Evolutionary conservation across 768 basidiomycete genomes (phyloP).

Genomic region (Pleurotus djamor): DNA sequence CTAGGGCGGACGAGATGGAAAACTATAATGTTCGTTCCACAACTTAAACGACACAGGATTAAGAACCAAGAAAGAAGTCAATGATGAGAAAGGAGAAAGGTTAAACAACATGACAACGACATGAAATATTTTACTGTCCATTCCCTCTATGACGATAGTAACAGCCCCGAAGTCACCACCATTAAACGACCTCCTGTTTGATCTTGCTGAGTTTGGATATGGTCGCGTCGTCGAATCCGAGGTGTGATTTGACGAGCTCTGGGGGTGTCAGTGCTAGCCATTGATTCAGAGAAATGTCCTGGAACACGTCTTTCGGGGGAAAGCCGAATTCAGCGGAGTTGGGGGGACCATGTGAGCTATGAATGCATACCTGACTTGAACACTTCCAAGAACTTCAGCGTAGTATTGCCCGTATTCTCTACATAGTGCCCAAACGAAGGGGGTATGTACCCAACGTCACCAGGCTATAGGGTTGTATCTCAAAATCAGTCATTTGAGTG

Average conservation of each 20-base stretch:
- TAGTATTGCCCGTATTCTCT: constrained; percentile 51
- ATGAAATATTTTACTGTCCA: no score
- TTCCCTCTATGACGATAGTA: no score
- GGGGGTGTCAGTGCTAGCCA: constrained; percentile 44
- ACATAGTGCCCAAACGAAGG: constrained; percentile 44
- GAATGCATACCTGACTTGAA: constrained; percentile 34
- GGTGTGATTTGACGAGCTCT: constrained; percentile 41
- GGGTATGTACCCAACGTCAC: constrained; percentile 38
- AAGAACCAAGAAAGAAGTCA: no score
- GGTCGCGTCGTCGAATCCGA: constrained; percentile 34
- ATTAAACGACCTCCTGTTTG: constrained; percentile 32
- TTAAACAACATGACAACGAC: no score
- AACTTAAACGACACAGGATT: no score
- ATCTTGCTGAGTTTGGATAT: constrained; percentile 34
- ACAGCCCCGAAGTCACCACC: no score
- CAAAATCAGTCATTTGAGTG: background rate
- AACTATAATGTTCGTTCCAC: no score
- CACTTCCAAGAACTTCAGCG: constrained; percentile 46
- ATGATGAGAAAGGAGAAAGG: no score
- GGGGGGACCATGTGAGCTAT: background rate
- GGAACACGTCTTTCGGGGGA: constrained; percentile 21
- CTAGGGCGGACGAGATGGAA: no score
- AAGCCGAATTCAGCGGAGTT: background rate
- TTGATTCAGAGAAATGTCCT: constrained; percentile 23
- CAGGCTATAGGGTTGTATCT: constrained; percentile 20